Evolutionary conservation across 202 grass and related monocot genomes (phyloP), one percentile per base, ranked within the genome.

Genomic region (Eragrostis tef): DNA sequence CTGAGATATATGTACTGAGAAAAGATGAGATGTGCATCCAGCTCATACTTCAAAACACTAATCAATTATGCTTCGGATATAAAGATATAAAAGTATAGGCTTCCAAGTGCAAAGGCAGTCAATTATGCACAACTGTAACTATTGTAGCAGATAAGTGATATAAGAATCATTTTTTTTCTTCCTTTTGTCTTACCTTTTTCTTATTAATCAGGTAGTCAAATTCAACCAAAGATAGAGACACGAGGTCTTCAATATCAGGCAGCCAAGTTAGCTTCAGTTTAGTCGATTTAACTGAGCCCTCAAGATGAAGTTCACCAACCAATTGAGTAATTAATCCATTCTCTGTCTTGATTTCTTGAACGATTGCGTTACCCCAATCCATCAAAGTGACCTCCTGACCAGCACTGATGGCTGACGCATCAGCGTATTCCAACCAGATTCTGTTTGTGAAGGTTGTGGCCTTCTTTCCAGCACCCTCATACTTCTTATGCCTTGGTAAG

Each of bases 331-430:
- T 77, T 16, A 29, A 78, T 83, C 86, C 86, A 87, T 91, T 87
- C 53, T 94, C 88, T 59, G 75, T 89, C 58, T 93, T 94, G 74
- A 93, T 88, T 89, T 98, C 92, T 86, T 81, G 91, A 22, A 94
- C 80, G 42, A 98, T 93, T 57, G 92, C 65, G 79, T 98, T 98
- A 60, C 94, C 94, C 92, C 92, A 98, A 72, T 98, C 94, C 94
- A 94, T 98, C 70, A 98, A 78, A 78, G 94, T 98, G 61, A 94
- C 82, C 81, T 94, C 94, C 82, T 94, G 81, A 24, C 92, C 84
- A 16, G 79, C 82, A 29, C 61, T 80, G 44, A 98, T 80, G 27
- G 82, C 72, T 73, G 80, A 81, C 52, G 92, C 92, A 89, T 98
- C 94, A 79, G 63, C 75, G 77, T 86, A 87, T 13, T 97, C 94